Percentiles rank a stretch among this genome's conserved stretches.
Conservation (phyloP, 2,329 filamentous ascomycete species). For the Neonectria ditissima region DNA sequence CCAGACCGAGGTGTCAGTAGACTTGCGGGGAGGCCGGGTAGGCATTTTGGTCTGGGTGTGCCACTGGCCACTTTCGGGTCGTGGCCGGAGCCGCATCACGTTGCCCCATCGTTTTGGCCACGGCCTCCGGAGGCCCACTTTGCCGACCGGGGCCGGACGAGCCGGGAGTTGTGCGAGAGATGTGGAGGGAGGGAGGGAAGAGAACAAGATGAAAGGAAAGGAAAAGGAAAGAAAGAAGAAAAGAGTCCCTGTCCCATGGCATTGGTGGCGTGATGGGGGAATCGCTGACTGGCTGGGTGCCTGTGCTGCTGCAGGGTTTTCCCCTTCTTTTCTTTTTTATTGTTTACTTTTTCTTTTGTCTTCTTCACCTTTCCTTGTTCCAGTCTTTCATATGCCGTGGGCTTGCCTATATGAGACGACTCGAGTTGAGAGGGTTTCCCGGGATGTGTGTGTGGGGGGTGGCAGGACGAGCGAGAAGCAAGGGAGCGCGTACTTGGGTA, state of each 20-base stretch:
- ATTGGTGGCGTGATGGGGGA: not conserved
- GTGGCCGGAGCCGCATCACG: slow-evolving; percentile 1
- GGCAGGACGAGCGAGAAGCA: not conserved
- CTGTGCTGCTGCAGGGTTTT: not conserved
- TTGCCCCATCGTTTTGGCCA: not conserved
- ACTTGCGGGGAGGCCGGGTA: not conserved
- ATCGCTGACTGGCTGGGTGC: not conserved
- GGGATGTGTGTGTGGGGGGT: not conserved
- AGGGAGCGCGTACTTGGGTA: no score
- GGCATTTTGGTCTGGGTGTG: not conserved
- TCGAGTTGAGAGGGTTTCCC: not conserved
- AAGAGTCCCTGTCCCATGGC: not conserved
- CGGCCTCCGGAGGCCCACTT: slow-evolving; percentile 10
- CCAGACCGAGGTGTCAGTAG: slow-evolving; percentile 1
- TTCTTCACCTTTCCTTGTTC: no score
- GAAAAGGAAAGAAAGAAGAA: not conserved
- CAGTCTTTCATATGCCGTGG: not conserved
- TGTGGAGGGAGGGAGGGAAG: not conserved
- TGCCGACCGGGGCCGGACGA: slow-evolving; percentile 11
- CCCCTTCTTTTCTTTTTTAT: not conserved
- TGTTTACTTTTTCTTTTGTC: not conserved
- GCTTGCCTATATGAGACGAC: slow-evolving; percentile 3
- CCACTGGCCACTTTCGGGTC: slow-evolving; percentile 8
- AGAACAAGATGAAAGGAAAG: no score
- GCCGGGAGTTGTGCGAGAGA: not conserved